A percentile compares a stretch with the other conserved stretches of the same genome.
Conservation (phyloP, 768 basidiomycete genomes). For the Psilocybe sp. region DNA sequence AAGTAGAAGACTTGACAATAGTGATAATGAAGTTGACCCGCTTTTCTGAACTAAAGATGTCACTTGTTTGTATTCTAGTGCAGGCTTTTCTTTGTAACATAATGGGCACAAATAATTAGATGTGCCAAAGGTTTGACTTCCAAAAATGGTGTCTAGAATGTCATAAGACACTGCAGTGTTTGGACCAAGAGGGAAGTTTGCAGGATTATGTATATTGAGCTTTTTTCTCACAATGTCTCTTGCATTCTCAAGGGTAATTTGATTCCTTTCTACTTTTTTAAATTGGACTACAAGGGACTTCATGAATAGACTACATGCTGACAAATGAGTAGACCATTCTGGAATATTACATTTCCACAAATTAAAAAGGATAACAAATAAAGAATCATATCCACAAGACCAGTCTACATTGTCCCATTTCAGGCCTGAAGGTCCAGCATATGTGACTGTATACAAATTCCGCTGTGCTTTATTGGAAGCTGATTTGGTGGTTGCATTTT, state of each 20-base stretch:
- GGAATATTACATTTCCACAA: slow-evolving; percentile 13
- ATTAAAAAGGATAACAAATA: slow-evolving; percentile 18
- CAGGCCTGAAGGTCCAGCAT: slow-evolving; percentile 3
- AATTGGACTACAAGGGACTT: background rate
- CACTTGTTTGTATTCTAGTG: too few relatives aligned
- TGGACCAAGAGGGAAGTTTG: background rate
- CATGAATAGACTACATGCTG: background rate
- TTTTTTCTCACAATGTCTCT: background rate
- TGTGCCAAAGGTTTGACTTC: too few relatives aligned
- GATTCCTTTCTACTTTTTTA: background rate
- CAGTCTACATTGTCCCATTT: slow-evolving; percentile 18
- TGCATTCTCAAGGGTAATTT: background rate
- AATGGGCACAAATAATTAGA: too few relatives aligned
- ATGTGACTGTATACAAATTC: background rate
- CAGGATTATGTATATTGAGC: background rate
- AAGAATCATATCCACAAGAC: slow-evolving; percentile 24
- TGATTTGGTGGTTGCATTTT: background rate
- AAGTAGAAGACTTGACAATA: too few relatives aligned
- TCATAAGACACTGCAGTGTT: too few relatives aligned
- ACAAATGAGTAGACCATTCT: slow-evolving; percentile 1
- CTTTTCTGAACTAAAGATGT: too few relatives aligned
- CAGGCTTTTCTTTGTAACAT: too few relatives aligned
- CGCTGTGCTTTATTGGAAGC: background rate
- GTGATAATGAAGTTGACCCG: too few relatives aligned
- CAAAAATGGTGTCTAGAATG: too few relatives aligned